Conservation (phyloP, 2,329 filamentous ascomycete genomes). For the Sporothrix protearum region DNA sequence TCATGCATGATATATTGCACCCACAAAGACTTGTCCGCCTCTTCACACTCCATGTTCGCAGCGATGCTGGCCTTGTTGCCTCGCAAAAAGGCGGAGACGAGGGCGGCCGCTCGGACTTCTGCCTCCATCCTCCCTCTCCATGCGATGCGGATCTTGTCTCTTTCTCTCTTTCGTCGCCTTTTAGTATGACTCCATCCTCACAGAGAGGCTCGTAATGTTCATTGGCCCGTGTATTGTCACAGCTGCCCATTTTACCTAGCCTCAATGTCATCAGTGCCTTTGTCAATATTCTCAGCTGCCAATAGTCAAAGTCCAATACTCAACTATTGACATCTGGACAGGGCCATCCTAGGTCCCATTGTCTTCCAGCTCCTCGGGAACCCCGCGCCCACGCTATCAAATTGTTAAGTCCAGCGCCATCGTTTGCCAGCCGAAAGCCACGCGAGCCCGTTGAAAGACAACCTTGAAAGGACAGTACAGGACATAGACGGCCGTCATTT, state of each 20-base stretch:
- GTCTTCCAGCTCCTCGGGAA: neutral
- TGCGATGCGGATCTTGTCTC: neutral
- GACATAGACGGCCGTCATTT: neutral
- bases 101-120: neutral
- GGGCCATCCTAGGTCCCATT: neutral
- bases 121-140: neutral
- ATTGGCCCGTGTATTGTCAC: too few relatives aligned
- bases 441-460: neutral
- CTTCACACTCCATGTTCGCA: neutral
- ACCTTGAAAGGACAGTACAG: neutral
- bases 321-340: slow-evolving; percentile 8
- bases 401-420: neutral
- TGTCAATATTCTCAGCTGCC: slow-evolving; percentile 8
- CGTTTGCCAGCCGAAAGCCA: neutral
- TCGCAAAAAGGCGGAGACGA: slow-evolving; percentile 2
- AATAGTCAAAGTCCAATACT: neutral
- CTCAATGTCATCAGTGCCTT: neutral
- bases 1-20: neutral
- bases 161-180: neutral
- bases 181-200: neutral
- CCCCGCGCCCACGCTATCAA: neutral
- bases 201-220: too few relatives aligned
- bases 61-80: neutral
- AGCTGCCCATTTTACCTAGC: neutral
- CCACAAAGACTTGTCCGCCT: neutral